phyloP scores from a whole-genome alignment of 352 stramenopile species.

The Phytophthora pisi region DNA sequence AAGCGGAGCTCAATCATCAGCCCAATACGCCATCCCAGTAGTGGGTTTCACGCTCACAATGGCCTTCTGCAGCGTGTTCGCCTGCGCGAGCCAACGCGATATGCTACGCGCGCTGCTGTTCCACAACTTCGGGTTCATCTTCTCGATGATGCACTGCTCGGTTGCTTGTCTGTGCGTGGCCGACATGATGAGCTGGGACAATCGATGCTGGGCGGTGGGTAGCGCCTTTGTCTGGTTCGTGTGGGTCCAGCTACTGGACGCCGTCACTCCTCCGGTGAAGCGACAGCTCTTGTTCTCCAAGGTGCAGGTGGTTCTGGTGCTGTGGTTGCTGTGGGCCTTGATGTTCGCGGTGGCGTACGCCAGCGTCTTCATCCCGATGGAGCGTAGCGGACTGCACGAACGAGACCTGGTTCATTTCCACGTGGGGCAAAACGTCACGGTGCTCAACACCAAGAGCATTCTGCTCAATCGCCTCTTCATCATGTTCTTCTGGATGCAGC shows the following conservation, averaged over 20 bases:
- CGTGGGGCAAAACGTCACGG: slow-evolving; percentile 28
- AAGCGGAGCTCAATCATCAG: not conserved
- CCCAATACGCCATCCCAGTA: slow-evolving; percentile 4
- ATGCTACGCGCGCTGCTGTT: slow-evolving; percentile 27
- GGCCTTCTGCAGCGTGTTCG: slow-evolving; percentile 17
- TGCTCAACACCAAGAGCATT: slow-evolving; percentile 43
- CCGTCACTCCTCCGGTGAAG: slow-evolving; percentile 32
- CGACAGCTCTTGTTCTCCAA: slow-evolving; percentile 29
- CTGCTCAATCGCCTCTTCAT: slow-evolving; percentile 53
- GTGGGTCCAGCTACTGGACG: slow-evolving; percentile 36
- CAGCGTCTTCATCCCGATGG: slow-evolving; percentile 32
- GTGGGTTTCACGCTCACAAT: slow-evolving; percentile 9
- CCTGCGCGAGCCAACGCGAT: slow-evolving; percentile 32
- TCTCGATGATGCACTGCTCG: slow-evolving; percentile 40
- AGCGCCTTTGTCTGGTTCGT: slow-evolving; percentile 40
- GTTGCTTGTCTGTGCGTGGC: slow-evolving; percentile 29
- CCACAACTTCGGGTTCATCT: slow-evolving; percentile 47
- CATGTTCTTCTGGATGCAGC: slow-evolving; percentile 48
- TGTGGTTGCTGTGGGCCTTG: slow-evolving; percentile 19
- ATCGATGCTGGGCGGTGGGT: slow-evolving; percentile 31
- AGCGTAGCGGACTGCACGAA: slow-evolving; percentile 32
- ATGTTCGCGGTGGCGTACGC: slow-evolving; percentile 37
- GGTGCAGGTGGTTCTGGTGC: slow-evolving; percentile 24
- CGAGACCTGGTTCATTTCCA: slow-evolving; percentile 33
- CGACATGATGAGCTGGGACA: slow-evolving; percentile 38